Evolutionary conservation across 169 alveolate species (phyloP), one percentile per base, ranked within the genome.

Genomic region (Plasmodium sp.): DNA sequence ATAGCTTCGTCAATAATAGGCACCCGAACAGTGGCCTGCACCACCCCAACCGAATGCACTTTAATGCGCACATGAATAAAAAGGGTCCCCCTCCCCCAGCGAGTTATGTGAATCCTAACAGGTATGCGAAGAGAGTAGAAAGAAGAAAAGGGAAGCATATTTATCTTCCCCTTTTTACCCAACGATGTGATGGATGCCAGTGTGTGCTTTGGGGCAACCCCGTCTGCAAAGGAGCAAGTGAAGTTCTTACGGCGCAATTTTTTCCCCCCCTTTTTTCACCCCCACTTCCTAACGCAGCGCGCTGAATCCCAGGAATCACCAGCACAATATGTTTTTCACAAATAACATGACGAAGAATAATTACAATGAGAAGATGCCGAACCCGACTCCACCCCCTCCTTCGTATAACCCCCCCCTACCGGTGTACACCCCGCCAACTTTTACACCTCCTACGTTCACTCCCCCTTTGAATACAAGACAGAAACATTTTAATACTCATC

Each of bases 41-140:
- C n/a, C 93, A 71, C 51, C 84, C 72, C 45, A 84, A 84, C 33
- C 77, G 77, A 33, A 7, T 73, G 12, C 77, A 31, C 39, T 83
- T 56, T 31, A 62, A 62, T 62, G 31, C 45, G 51, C 39, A 83
- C 73, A 62, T 83, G 62, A 62, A 62, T 18, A 82, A 12, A 16
- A 33, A 33, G n/a, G 45, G 31, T 14, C 10, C 34, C 36, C 71
- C 7, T 62, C 81, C 93, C 36, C 79, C 41, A 9, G 41, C 81
- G 12, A 75, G 39, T 84, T 84, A 27, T 62, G 22, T 51, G 84
- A 48, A n/a, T 72, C 77, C 84, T n/a, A 84, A 84, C 74, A 84
- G 84, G 80, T 84, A 45, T 72, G 54, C 14, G 7, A 84, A 10
- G 3, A 62, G 34, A 0, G 14, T 22, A 62, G 14, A 62, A 2